Conservation (phyloP, 352 stramenopile genomes). For the Phytophthora tubulina region DNA sequence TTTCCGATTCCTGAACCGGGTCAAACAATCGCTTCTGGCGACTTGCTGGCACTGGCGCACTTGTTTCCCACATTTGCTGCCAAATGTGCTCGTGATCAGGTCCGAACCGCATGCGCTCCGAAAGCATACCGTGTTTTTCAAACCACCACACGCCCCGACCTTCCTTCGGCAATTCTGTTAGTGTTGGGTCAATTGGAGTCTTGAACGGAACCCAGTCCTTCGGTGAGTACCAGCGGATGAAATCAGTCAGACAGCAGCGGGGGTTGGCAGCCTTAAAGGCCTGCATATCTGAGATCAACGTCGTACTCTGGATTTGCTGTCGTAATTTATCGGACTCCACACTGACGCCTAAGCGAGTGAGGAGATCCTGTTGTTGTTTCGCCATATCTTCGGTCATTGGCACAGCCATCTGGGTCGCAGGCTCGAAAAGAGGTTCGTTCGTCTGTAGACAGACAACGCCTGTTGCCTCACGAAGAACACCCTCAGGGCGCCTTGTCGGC, state of each 20-base stretch:
- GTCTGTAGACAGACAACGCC: constrained; percentile 57
- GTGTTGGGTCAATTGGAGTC: constrained; percentile 23
- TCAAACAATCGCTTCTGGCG: constrained; percentile 83
- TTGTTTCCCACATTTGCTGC: constrained; percentile 82
- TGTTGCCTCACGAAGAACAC: constrained; percentile 44
- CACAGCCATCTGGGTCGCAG: constrained; percentile 70
- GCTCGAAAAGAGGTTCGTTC: constrained; percentile 64
- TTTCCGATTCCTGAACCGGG: constrained; percentile 77
- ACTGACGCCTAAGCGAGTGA: constrained; percentile 73
- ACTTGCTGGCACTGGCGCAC: constrained; percentile 52
- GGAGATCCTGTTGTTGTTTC: constrained; percentile 79
- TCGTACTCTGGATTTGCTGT: constrained; percentile 79
- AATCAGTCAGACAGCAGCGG: constrained; percentile 71
- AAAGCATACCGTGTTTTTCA: constrained; percentile 73
- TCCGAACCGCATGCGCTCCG: constrained; percentile 72
- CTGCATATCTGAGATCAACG: constrained; percentile 86
- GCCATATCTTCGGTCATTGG: constrained; percentile 85
- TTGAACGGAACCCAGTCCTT: constrained; percentile 80
- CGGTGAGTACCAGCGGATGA: constrained; percentile 87
- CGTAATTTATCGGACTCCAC: constrained; percentile 73
- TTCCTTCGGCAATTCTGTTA: constrained; percentile 48
- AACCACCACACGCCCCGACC: constrained; percentile 74
- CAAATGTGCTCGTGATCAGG: constrained; percentile 60
- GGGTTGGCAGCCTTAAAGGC: constrained; percentile 88
- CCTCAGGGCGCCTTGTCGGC: constrained; percentile 30